Conservation (phyloP, 2,329 filamentous ascomycete genomes). For the Botrytis fabae region DNA sequence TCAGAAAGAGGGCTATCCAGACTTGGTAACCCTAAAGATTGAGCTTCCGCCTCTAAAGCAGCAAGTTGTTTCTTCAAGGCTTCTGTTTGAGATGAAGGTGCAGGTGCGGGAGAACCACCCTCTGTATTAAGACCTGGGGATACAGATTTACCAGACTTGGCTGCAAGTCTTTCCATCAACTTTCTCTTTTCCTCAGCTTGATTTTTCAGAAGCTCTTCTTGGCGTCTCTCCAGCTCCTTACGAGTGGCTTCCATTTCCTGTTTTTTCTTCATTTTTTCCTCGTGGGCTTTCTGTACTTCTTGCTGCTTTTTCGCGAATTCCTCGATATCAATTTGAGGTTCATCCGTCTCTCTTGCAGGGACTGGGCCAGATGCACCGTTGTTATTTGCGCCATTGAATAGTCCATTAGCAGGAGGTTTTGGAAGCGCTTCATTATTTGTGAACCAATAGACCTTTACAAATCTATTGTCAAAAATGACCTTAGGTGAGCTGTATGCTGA, state of each 20-base stretch:
- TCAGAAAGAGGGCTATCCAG: constrained; percentile 56
- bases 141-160: constrained; percentile 46
- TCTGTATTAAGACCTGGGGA: constrained; percentile 25
- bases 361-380: constrained; percentile 35
- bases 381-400: constrained; percentile 36
- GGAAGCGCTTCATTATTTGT: constrained; percentile 50
- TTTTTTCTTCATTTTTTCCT: constrained; percentile 63
- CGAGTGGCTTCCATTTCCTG: constrained; percentile 62
- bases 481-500: constrained; percentile 75
- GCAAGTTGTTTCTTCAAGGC: constrained; percentile 70
- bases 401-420: constrained; percentile 37
- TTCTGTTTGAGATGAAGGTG: constrained; percentile 52
- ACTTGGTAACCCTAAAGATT: constrained; percentile 55
- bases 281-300: constrained; percentile 68
- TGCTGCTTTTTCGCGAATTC: constrained; percentile 69
- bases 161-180: constrained; percentile 61
- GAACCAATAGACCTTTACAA: constrained; percentile 82
- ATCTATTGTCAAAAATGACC: constrained; percentile 80
- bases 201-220: constrained; percentile 60
- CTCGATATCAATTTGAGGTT: constrained; percentile 64
- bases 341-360: constrained; percentile 32
- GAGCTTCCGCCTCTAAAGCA: constrained; percentile 71
- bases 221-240: constrained; percentile 64
- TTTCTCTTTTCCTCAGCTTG: constrained; percentile 66
- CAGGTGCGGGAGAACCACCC: constrained; percentile 28